A percentile compares a stretch with the other conserved stretches of the same genome.
Evolutionary conservation across 257 asterid species (phyloP).

Genomic region (Parsonsia alboflavescens): DNA sequence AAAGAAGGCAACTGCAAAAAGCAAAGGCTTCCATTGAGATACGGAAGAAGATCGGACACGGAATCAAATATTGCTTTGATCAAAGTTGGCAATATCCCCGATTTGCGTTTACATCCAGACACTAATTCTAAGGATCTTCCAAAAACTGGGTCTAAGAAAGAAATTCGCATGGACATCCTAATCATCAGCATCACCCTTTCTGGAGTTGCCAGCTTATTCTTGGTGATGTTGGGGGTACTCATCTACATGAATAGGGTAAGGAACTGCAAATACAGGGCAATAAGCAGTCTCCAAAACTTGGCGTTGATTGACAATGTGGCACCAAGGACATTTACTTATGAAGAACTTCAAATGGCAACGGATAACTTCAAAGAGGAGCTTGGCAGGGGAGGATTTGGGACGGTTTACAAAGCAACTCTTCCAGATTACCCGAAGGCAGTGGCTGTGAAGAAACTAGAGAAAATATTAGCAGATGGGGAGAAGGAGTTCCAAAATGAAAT

Average conservation of each 20-base stretch:
- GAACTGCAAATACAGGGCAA: constrained; percentile 9
- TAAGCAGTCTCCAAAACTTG: too few species aligned
- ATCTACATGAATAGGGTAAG: neutral
- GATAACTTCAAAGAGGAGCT: constrained; percentile 21
- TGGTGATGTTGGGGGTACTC: constrained; percentile 20
- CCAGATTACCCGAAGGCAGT: constrained; percentile 13
- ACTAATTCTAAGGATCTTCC: too few species aligned
- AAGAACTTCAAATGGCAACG: constrained; percentile 31
- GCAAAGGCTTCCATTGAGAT: too few species aligned
- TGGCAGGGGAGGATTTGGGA: constrained; percentile 40
- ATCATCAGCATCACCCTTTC: constrained; percentile 21
- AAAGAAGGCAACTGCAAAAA: too few species aligned
- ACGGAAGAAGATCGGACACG: too few species aligned
- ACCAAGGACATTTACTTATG: constrained; percentile 27
- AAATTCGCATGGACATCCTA: constrained; percentile 16
- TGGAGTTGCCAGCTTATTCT: constrained; percentile 14
- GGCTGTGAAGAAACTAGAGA: constrained; percentile 47
- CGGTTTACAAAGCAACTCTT: constrained; percentile 40
- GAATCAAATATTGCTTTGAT: too few species aligned
- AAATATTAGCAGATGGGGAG: constrained; percentile 30
- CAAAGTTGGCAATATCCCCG: too few species aligned
- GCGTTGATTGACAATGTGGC: constrained; percentile 1
- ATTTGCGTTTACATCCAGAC: too few species aligned
- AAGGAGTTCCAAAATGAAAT: constrained; percentile 43
- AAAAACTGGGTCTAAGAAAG: constrained; percentile 14